Evolutionary conservation across 495 filamentous ascomycete species (phyloP), one percentile per base, ranked within the genome.

Genomic region (Aspergillus ellipticus): DNA sequence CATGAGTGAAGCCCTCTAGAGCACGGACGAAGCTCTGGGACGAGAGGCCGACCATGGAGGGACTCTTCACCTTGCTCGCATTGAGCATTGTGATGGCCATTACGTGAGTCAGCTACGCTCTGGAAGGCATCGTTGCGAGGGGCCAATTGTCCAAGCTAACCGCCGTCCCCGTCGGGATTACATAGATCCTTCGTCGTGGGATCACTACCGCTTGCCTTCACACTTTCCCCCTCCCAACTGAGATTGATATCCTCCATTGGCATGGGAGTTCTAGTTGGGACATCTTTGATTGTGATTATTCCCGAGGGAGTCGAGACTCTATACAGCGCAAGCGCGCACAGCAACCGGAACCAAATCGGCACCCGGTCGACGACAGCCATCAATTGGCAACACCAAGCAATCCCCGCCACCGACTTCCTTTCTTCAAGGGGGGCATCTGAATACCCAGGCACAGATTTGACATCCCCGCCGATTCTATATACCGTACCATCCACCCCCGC

Each of bases 271-370:
- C 78, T 98, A 7, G 92, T 98, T 19, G 94, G 94, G 33, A 97
- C 93, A 31, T 90, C 91, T 8, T 81, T 98, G 60, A 92, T 97
- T 53, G 90, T 98, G 2, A 98, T 98, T 67, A 96, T 98, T 64
- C 94, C 94, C 0, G 94, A 98, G 70, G 94, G 94, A 15, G 85
- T 97, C 47, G 94, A 97, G 64, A 94, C 94, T 6, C 75, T 97
- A 47, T 92, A 96, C 65, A 85, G 82, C 60, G 79, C 86, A 9
- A 79, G 71, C 42, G 63, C 69, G 11, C 53, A 67, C 16, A 54
- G 56, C 26, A 49, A 42, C 51, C 66, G 59, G 35, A 74, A 75
- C 50, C 62, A 58, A 49, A 49, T 76, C 48, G 68, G 58, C 49
- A 61, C 60, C 16, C 71, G 74, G 51, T 62, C 62, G 10, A 52